These are phyloP conservation scores for Pleurostoma richardsiae DNA, from an alignment of 2,329 filamentous ascomycete genomes.

Conservation along the genomic window DNA sequence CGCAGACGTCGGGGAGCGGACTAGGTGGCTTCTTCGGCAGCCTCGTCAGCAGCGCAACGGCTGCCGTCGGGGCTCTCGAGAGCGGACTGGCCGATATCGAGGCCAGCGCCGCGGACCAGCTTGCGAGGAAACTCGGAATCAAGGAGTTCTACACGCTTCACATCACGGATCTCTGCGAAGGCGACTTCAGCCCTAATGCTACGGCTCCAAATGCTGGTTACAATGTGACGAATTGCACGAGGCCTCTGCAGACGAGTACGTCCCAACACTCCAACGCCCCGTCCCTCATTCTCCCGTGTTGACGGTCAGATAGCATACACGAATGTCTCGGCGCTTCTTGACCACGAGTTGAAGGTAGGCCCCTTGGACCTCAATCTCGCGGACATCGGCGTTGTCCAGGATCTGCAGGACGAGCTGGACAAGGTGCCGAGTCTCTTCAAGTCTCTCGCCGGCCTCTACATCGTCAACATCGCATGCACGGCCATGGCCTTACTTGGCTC, in stretches of 20 bases:
- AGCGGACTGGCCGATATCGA: slow-evolving; percentile 12
- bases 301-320: slow-evolving; percentile 4
- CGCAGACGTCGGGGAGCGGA: background rate
- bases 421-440: slow-evolving; percentile 9
- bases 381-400: slow-evolving; percentile 10
- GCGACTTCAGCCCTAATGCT: slow-evolving; percentile 18
- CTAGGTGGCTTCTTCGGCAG: too few relatives aligned
- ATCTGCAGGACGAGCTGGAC: slow-evolving; percentile 10
- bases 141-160: slow-evolving; percentile 26
- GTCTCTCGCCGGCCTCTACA: slow-evolving; percentile 9
- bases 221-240: slow-evolving; percentile 17
- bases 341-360: slow-evolving; percentile 11
- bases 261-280: background rate
- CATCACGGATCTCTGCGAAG: slow-evolving; percentile 22
- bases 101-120: slow-evolving; percentile 12
- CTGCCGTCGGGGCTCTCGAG: slow-evolving; percentile 5
- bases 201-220: slow-evolving; percentile 13
- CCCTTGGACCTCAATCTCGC: slow-evolving; percentile 11
- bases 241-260: slow-evolving; percentile 9
- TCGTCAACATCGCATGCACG: slow-evolving; percentile 8
- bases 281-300: background rate
- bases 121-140: slow-evolving; percentile 21
- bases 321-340: slow-evolving; percentile 10
- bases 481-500: slow-evolving; percentile 7
- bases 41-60: background rate